Evolutionary conservation across 2,329 filamentous ascomycete genomes (phyloP).

Genomic region (Phoma herbarum): DNA sequence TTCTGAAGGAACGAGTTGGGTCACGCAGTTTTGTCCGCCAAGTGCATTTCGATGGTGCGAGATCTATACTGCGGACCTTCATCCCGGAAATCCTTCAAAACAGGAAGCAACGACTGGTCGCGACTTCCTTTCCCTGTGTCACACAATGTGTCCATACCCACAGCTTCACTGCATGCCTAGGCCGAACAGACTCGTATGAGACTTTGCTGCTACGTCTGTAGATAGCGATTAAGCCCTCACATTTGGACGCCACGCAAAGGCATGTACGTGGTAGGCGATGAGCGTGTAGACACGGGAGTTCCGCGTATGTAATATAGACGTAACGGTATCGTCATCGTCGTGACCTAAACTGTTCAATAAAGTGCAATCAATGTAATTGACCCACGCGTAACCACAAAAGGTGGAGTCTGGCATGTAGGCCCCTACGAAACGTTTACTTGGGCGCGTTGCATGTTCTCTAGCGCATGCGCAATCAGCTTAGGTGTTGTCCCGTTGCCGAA

Average conservation of each 20-base stretch:
- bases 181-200: neutral
- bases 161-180: neutral
- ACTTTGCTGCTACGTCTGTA: neutral
- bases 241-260: neutral
- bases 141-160: neutral
- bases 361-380: no score
- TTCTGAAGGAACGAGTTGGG: neutral
- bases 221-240: neutral
- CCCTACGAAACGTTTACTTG: neutral
- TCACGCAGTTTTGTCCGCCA: neutral
- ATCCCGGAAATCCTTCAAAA: no score
- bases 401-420: no score
- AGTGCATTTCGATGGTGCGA: neutral
- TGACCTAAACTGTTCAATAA: neutral
- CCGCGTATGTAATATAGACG: neutral
- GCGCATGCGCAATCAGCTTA: conserved; percentile 11
- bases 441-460: conserved; percentile 14
- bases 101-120: neutral
- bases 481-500: conserved; percentile 4
- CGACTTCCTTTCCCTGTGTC: neutral
- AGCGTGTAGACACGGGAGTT: neutral
- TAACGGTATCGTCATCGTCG: neutral
- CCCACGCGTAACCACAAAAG: no score
- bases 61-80: neutral
- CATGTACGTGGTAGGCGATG: neutral